Evolutionary conservation across 2,329 filamentous ascomycete species (phyloP).

Genomic region (Sphaerulina vaccinii): DNA sequence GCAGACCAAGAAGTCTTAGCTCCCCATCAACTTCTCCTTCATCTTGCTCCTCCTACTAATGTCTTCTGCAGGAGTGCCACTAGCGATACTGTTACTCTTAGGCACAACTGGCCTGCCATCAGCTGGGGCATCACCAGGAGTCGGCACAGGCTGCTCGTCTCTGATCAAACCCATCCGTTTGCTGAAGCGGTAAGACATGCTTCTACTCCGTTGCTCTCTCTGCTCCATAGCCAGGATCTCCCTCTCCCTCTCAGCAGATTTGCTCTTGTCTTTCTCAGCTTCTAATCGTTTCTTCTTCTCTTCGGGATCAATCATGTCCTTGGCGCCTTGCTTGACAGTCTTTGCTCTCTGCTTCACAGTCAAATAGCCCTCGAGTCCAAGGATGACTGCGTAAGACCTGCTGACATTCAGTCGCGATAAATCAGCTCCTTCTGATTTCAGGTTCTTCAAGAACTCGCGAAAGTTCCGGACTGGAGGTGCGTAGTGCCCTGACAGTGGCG

Average conservation of each 20-base stretch:
- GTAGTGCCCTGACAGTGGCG: constrained; percentile 73
- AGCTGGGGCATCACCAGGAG: not conserved
- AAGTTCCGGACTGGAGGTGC: constrained; percentile 81
- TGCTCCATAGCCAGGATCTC: constrained; percentile 46
- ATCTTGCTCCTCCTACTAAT: constrained; percentile 2
- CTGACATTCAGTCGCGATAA: constrained; percentile 76
- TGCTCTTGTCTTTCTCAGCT: constrained; percentile 57
- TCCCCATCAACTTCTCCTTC: not conserved
- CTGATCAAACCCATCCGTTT: constrained; percentile 27
- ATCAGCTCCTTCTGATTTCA: constrained; percentile 73
- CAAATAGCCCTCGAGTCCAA: constrained; percentile 78
- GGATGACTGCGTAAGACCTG: constrained; percentile 76
- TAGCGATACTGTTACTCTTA: constrained; percentile 12
- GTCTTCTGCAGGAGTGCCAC: constrained; percentile 7
- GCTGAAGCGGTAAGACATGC: constrained; percentile 37
- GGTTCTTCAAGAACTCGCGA: constrained; percentile 70
- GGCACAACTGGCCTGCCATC: not conserved
- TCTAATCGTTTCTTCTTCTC: constrained; percentile 50
- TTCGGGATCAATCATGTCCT: constrained; percentile 62
- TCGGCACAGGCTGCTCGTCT: constrained; percentile 9
- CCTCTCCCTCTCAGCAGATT: constrained; percentile 61
- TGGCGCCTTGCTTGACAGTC: constrained; percentile 52
- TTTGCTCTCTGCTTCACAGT: constrained; percentile 67
- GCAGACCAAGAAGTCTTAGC: not conserved
- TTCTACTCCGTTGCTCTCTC: constrained; percentile 41